Percentiles rank a stretch among this genome's conserved stretches.
These are phyloP conservation scores for Colletotrichum caudatum DNA, from an alignment of 2,329 filamentous ascomycete genomes.

Conservation along the genomic window DNA sequence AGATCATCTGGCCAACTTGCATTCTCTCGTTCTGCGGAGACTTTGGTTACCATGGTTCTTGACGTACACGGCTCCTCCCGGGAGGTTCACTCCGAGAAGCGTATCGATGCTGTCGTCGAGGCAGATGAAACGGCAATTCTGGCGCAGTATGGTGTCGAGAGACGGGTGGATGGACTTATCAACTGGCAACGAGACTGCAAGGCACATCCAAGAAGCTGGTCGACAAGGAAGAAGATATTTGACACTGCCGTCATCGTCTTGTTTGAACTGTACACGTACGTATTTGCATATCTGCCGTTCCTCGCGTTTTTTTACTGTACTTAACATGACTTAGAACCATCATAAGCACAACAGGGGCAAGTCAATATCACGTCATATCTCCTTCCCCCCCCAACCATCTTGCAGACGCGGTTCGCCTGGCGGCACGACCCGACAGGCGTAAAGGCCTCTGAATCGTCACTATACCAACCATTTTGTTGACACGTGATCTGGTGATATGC, in stretches of 20 bases:
- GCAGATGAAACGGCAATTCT: slow-evolving; percentile 19
- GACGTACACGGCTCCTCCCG: not conserved
- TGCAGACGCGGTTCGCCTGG: slow-evolving; percentile 4
- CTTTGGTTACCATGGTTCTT: not conserved
- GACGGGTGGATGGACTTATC: slow-evolving; percentile 28
- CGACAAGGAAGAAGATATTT: slow-evolving; percentile 41
- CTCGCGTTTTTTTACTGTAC: no score
- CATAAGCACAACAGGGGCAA: slow-evolving; percentile 37
- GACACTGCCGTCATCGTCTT: slow-evolving; percentile 43
- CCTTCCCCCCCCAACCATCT: no score
- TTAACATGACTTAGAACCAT: slow-evolving; percentile 26
- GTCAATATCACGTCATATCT: not conserved
- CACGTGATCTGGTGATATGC: not conserved
- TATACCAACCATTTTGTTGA: not conserved
- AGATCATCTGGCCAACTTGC: no score
- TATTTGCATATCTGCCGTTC: not conserved
- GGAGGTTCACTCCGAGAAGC: not conserved
- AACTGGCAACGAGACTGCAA: slow-evolving; percentile 32
- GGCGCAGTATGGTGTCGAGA: slow-evolving; percentile 29
- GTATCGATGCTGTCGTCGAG: not conserved
- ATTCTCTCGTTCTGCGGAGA: not conserved
- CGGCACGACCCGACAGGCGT: slow-evolving; percentile 15
- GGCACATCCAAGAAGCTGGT: slow-evolving; percentile 43
- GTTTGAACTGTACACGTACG: slow-evolving; percentile 45
- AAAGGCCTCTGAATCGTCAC: no score